Evolutionary conservation across 768 basidiomycete species (phyloP).

Genomic region (Sistotremastrum niveocremeum): DNA sequence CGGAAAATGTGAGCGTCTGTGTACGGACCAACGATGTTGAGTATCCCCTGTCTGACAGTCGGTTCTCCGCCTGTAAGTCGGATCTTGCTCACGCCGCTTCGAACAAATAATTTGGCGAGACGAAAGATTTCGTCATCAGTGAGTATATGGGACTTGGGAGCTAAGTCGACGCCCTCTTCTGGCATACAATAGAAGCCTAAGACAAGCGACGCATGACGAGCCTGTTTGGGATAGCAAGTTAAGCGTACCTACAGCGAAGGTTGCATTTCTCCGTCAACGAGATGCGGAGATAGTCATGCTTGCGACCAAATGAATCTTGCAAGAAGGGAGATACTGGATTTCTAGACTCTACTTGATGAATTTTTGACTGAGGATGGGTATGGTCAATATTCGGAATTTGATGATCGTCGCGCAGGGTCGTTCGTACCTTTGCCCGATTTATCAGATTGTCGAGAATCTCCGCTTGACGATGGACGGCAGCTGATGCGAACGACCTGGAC

Average conservation of each 20-base stretch:
- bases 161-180: conserved; percentile 59
- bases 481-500: too few relatives aligned
- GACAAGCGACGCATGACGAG: conserved; percentile 2
- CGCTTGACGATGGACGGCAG: too few relatives aligned
- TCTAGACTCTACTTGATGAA: neutral
- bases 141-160: conserved; percentile 54
- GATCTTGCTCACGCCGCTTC: conserved; percentile 76
- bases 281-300: conserved; percentile 80
- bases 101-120: conserved; percentile 64
- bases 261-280: conserved; percentile 82
- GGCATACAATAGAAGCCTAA: conserved; percentile 91
- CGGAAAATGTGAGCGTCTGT: conserved; percentile 1
- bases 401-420: too few relatives aligned
- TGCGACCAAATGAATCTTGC: conserved; percentile 51
- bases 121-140: conserved; percentile 65
- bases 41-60: conserved; percentile 63
- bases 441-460: too few relatives aligned
- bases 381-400: too few relatives aligned
- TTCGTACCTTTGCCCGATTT: too few relatives aligned
- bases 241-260: conserved; percentile 47
- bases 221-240: neutral
- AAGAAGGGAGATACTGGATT: conserved; percentile 29
- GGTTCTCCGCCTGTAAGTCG: conserved; percentile 84
- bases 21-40: conserved; percentile 51
- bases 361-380: neutral